Evolutionary conservation across 768 basidiomycete genomes (phyloP).

Genomic region (Tricholomella constricta): DNA sequence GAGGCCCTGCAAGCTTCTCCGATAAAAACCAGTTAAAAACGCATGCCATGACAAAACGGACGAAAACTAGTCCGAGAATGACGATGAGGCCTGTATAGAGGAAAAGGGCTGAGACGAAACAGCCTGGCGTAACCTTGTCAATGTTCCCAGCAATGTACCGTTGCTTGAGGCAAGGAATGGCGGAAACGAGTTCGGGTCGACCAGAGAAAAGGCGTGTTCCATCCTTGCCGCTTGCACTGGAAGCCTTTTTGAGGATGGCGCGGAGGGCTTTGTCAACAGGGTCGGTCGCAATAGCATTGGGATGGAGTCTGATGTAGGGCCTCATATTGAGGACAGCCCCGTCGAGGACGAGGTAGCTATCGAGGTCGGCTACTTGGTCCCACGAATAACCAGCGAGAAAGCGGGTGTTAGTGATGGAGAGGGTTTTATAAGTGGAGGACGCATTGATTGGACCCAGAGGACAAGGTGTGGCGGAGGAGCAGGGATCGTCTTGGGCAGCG

Average conservation of each 20-base stretch:
- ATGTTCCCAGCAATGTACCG: constrained; percentile 94
- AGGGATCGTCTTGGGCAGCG: constrained; percentile 76
- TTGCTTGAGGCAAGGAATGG: constrained; percentile 78
- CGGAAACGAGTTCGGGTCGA: constrained; percentile 59
- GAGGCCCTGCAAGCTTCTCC: constrained; percentile 74
- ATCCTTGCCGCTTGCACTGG: constrained; percentile 72
- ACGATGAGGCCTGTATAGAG: constrained; percentile 90
- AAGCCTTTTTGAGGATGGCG: constrained; percentile 54
- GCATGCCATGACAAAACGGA: constrained; percentile 95
- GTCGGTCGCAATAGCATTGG: constrained; percentile 67
- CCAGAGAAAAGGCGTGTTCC: constrained; percentile 87
- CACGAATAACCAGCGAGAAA: constrained; percentile 87
- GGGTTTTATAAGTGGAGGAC: constrained; percentile 55
- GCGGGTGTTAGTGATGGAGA: constrained; percentile 66
- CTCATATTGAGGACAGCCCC: constrained; percentile 93
- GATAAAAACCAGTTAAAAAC: constrained; percentile 97
- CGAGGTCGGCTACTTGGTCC: constrained; percentile 75
- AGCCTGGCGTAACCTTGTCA: constrained; percentile 95
- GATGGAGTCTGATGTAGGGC: constrained; percentile 80
- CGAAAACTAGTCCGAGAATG: constrained; percentile 87
- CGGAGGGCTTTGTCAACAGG: constrained; percentile 84
- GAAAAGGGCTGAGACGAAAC: constrained; percentile 87
- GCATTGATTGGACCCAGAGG: constrained; percentile 63
- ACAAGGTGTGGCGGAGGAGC: constrained; percentile 61
- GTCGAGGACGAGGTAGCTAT: constrained; percentile 85